A percentile compares a stretch with the other conserved stretches of the same genome.
These are phyloP conservation scores for Calonectria honghensis DNA, from an alignment of 2,329 filamentous ascomycete genomes.

Conservation along the genomic window DNA sequence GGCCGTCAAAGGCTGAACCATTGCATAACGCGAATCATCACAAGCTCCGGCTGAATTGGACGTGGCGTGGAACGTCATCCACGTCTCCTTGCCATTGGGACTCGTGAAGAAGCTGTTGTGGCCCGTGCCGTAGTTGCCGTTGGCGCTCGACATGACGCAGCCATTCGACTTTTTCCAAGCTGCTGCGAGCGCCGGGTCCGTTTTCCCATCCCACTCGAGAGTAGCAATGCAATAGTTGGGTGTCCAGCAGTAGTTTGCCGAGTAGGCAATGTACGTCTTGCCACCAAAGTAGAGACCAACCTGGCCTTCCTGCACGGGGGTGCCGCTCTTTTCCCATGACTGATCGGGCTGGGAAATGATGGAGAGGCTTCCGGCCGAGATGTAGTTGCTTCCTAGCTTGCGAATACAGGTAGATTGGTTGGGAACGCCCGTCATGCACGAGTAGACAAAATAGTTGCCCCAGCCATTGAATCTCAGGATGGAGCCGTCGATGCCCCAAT, in stretches of 20 bases:
- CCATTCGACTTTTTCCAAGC: constrained; percentile 72
- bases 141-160: constrained; percentile 70
- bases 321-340: constrained; percentile 69
- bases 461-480: constrained; percentile 68
- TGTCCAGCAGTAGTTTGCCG: constrained; percentile 75
- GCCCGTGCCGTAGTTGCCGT: constrained; percentile 74
- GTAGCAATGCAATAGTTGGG: constrained; percentile 72
- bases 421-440: constrained; percentile 67
- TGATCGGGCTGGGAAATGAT: constrained; percentile 71
- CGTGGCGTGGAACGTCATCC: constrained; percentile 75
- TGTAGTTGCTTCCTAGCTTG: constrained; percentile 63
- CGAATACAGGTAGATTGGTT: constrained; percentile 63
- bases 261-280: constrained; percentile 72
- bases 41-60: constrained; percentile 69
- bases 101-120: constrained; percentile 77
- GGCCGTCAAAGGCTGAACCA: constrained; percentile 70
- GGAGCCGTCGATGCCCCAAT: constrained; percentile 73
- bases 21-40: constrained; percentile 72
- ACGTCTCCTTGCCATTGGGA: constrained; percentile 71
- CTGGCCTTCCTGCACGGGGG: constrained; percentile 73
- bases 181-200: constrained; percentile 64
- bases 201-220: constrained; percentile 70
- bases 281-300: constrained; percentile 72
- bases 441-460: constrained; percentile 73
- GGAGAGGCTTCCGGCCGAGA: constrained; percentile 63